A percentile compares a stretch with the other conserved stretches of the same genome.
phyloP scores from a whole-genome alignment of 2,329 filamentous ascomycete genomes.

The Aspergillus pseudoterreus region DNA sequence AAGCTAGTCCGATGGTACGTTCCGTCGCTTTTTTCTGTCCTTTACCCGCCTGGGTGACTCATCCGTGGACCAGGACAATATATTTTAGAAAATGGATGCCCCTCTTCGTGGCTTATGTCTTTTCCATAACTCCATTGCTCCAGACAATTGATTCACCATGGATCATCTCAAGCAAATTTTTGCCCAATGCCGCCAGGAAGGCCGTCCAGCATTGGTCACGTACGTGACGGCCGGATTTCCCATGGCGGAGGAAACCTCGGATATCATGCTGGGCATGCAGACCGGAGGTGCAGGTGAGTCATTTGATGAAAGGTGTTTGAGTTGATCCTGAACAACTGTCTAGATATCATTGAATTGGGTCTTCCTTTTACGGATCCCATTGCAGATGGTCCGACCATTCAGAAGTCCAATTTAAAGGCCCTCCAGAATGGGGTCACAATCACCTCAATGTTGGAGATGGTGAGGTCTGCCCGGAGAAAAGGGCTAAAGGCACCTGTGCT shows the following conservation, averaged over 20 bases:
- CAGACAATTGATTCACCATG: constrained; percentile 24
- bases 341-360: constrained; percentile 90
- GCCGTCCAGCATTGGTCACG: constrained; percentile 74
- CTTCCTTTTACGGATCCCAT: constrained; percentile 96
- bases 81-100: too few species aligned
- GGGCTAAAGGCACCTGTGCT: constrained; percentile 78
- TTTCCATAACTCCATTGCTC: too few species aligned
- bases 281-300: constrained; percentile 75
- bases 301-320: not conserved
- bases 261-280: constrained; percentile 82
- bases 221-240: constrained; percentile 95
- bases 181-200: constrained; percentile 49
- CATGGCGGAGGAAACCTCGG: constrained; percentile 69
- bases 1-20: too few species aligned
- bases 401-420: constrained; percentile 83
- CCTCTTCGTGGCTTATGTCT: too few species aligned
- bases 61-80: too few species aligned
- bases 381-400: constrained; percentile 90
- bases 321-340: constrained; percentile 3
- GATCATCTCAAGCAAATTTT: constrained; percentile 52
- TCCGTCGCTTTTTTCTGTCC: too few species aligned
- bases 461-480: constrained; percentile 68
- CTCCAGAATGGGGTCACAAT: constrained; percentile 83
- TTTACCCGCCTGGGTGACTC: too few species aligned
- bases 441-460: constrained; percentile 71